Evolutionary conservation across 106 monocot species (phyloP).

Genomic region (Chionographis japonica): DNA sequence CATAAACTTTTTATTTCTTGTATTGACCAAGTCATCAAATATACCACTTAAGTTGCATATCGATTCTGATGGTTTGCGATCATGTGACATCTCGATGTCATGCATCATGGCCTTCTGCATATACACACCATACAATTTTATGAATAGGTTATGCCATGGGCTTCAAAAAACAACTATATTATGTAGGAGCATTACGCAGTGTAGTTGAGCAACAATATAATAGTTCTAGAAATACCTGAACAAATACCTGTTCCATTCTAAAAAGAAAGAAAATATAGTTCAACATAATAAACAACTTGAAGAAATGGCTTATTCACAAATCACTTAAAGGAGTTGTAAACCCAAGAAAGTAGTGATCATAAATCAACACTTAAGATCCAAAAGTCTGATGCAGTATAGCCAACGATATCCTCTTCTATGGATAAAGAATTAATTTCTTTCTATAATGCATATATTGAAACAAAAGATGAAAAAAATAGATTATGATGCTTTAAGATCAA

Average conservation of each 20-base stretch:
- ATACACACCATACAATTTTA: not conserved
- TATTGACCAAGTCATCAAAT: slow-evolving; percentile 8
- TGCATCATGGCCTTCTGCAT: slow-evolving; percentile 22
- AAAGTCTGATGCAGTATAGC: too few relatives aligned
- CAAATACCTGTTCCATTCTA: not conserved
- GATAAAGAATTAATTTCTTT: too few relatives aligned
- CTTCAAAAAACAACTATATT: too few relatives aligned
- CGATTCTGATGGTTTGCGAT: slow-evolving; percentile 5
- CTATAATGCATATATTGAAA: too few relatives aligned
- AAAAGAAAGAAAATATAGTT: not conserved
- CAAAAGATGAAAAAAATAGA: too few relatives aligned
- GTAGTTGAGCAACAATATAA: not conserved
- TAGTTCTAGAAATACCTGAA: too few relatives aligned
- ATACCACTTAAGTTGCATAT: not conserved
- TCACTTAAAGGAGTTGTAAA: too few relatives aligned
- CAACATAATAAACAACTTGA: not conserved
- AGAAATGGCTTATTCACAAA: too few relatives aligned
- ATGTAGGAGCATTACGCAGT: not conserved
- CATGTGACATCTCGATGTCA: slow-evolving; percentile 6
- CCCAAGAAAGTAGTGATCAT: too few relatives aligned
- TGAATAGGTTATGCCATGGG: not conserved
- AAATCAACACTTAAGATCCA: too few relatives aligned
- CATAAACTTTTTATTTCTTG: slow-evolving; percentile 5
- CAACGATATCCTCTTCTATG: too few relatives aligned
- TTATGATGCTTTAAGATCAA: too few relatives aligned